Base-by-base conservation (phyloP, 2,329 filamentous ascomycete species). In the Alternaria sp. region DNA sequence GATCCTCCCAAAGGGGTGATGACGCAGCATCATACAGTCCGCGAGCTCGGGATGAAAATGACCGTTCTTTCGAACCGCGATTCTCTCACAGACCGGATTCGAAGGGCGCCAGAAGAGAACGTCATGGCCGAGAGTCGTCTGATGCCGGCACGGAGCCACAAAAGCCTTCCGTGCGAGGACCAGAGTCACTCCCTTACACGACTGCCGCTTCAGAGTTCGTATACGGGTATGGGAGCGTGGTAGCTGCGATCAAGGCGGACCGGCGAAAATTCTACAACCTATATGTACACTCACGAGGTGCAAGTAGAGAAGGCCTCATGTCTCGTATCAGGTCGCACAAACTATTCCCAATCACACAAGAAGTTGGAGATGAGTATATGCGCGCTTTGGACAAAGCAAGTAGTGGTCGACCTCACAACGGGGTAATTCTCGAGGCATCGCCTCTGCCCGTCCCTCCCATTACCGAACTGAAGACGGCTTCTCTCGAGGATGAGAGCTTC, bases 201-300 rank as follows among this genome's bases (percentile, higher is more conserved):
- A 96, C 93, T 1, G 91, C 95, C 0, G 92, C 93, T 6, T 97
- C 94, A 0, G 91, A 97, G 65, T 98, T 97, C 71, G 84, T 99
- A 3, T 98, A 97, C 76, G 96, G 96, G 6, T 88, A 87, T 47
- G 92, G 91, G 3, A 89, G 92, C 2, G 93, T 98, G 21, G 86
- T 91, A 66, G 92, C 94, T 20, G 94, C 94, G 0, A 83, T 99
- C 20, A 88, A 86, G 68, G 87, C 88, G 47, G 84, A 84, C 11
- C 86, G 88, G 33, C 89, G 96, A 61, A 89, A 92, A 73, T 81
- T 97, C 3, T 97, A 97, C 82, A 92, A 89, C 58, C 86, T 99
- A 4, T 97, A 98, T 78, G 83, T 97, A 9, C 80, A 82, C 62
- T 61, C 51, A 8, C 68, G 75, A 44, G 73, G 73, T 8, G 43